phyloP scores from a whole-genome alignment of 2,329 filamentous ascomycete species.

The Pseudocercospora musae region DNA sequence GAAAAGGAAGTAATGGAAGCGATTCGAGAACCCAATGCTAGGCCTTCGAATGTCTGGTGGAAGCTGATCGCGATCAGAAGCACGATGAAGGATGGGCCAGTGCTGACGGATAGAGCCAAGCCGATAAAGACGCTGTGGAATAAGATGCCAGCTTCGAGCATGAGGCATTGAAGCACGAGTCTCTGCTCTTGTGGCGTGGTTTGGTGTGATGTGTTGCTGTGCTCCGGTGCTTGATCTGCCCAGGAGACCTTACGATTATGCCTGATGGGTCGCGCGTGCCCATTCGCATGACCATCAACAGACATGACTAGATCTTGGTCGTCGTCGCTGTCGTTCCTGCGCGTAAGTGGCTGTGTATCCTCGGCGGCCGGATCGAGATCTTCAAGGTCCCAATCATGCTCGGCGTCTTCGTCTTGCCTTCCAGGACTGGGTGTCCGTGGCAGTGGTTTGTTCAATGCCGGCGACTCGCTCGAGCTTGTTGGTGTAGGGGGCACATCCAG shows the following conservation, averaged over 20 bases:
- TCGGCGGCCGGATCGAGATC: slow-evolving; percentile 31
- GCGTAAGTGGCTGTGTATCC: slow-evolving; percentile 27
- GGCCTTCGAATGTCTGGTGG: slow-evolving; percentile 68
- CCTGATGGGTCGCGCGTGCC: slow-evolving; percentile 11
- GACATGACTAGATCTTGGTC: slow-evolving; percentile 7
- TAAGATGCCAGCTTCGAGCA: slow-evolving; percentile 73
- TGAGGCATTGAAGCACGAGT: slow-evolving; percentile 68
- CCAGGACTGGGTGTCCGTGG: slow-evolving; percentile 25
- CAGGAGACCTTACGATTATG: slow-evolving; percentile 21
- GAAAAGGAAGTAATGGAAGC: slow-evolving; percentile 69
- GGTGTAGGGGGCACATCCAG: slow-evolving; percentile 18
- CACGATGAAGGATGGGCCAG: slow-evolving; percentile 61
- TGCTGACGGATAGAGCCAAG: slow-evolving; percentile 68
- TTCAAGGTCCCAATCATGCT: slow-evolving; percentile 34
- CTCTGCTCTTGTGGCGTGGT: slow-evolving; percentile 50
- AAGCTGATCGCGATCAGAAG: slow-evolving; percentile 68
- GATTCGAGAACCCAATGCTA: slow-evolving; percentile 68
- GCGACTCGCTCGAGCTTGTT: slow-evolving; percentile 1
- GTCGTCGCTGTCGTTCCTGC: slow-evolving; percentile 14
- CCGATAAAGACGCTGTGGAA: slow-evolving; percentile 77
- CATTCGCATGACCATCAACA: slow-evolving; percentile 15
- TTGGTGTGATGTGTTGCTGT: slow-evolving; percentile 10
- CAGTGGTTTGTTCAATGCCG: slow-evolving; percentile 32
- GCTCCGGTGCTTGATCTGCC: slow-evolving; percentile 13
- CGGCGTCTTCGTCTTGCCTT: slow-evolving; percentile 9